Evolutionary conservation across 352 stramenopile genomes (phyloP).

Genomic region (Aphanomyces invadans): DNA sequence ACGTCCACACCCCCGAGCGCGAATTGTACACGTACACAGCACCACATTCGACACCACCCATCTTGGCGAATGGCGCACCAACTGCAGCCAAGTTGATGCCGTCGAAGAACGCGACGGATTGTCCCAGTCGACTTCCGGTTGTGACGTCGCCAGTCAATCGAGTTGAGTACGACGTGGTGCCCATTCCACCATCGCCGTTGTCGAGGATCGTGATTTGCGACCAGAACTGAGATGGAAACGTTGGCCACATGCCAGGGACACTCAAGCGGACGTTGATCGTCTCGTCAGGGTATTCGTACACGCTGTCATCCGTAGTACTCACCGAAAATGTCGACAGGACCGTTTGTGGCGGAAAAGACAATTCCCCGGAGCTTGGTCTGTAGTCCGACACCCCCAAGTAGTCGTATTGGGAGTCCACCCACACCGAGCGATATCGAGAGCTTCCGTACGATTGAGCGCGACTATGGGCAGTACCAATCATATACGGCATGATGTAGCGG

Average conservation of each 20-base stretch:
- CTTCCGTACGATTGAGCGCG: slow-evolving; percentile 89
- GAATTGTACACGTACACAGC: slow-evolving; percentile 62
- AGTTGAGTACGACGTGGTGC: slow-evolving; percentile 53
- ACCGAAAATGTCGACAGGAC: slow-evolving; percentile 58
- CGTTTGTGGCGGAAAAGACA: slow-evolving; percentile 4
- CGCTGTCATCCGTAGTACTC: slow-evolving; percentile 82
- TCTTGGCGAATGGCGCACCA: slow-evolving; percentile 40
- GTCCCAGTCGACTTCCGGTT: slow-evolving; percentile 24
- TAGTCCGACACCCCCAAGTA: slow-evolving; percentile 88
- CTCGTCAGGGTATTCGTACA: slow-evolving; percentile 89
- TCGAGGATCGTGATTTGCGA: slow-evolving; percentile 84
- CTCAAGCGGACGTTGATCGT: slow-evolving; percentile 85
- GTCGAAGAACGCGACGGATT: slow-evolving; percentile 51
- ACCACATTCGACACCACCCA: slow-evolving; percentile 36
- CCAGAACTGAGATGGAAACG: slow-evolving; percentile 76
- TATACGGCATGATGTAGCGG: slow-evolving; percentile 44
- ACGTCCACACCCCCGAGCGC: slow-evolving; percentile 56
- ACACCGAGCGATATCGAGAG: slow-evolving; percentile 59
- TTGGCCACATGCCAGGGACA: slow-evolving; percentile 89
- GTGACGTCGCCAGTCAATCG: slow-evolving; percentile 34
- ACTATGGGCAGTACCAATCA: slow-evolving; percentile 78
- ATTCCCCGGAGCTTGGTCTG: slow-evolving; percentile 33
- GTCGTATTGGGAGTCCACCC: slow-evolving; percentile 79
- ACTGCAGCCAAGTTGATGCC: slow-evolving; percentile 59
- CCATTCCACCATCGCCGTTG: slow-evolving; percentile 85